These are phyloP conservation scores for Beauveria scarabaeidicola DNA, from an alignment of 2,329 filamentous ascomycete genomes.

Conservation along the genomic window DNA sequence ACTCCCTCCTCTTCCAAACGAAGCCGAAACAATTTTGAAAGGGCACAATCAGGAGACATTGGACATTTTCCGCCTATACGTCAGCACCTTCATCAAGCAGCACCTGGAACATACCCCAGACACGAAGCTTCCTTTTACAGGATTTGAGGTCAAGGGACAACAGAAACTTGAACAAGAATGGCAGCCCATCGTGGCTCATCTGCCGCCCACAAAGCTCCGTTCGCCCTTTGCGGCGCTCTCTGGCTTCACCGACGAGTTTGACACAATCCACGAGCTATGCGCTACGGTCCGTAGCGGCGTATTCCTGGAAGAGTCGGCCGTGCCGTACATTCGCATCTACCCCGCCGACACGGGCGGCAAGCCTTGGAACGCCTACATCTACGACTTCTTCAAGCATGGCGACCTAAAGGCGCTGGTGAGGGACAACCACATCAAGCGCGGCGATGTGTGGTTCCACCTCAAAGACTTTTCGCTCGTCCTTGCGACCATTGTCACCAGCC, in stretches of 20 bases:
- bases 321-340: conserved; percentile 58
- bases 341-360: conserved; percentile 40
- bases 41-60: conserved; percentile 59
- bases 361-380: conserved; percentile 59
- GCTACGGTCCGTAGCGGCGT: conserved; percentile 55
- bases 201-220: conserved; percentile 40
- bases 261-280: conserved; percentile 59
- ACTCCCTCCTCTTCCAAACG: conserved; percentile 52
- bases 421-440: conserved; percentile 57
- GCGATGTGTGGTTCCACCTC: conserved; percentile 62
- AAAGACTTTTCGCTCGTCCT: conserved; percentile 38
- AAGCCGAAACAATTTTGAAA: conserved; percentile 47
- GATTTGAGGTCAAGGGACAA: neutral
- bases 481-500: conserved; percentile 61
- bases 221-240: conserved; percentile 67
- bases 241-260: conserved; percentile 55
- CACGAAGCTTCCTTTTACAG: conserved; percentile 49
- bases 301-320: conserved; percentile 65
- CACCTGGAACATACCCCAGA: conserved; percentile 46
- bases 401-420: conserved; percentile 32
- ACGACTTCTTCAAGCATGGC: conserved; percentile 72
- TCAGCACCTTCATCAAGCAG: conserved; percentile 59
- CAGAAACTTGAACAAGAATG: conserved; percentile 15
- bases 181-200: conserved; percentile 13
- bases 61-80: conserved; percentile 58